Evolutionary conservation across 805 yeast genomes (phyloP).

Genomic region (Barnettozyma siamensis): DNA sequence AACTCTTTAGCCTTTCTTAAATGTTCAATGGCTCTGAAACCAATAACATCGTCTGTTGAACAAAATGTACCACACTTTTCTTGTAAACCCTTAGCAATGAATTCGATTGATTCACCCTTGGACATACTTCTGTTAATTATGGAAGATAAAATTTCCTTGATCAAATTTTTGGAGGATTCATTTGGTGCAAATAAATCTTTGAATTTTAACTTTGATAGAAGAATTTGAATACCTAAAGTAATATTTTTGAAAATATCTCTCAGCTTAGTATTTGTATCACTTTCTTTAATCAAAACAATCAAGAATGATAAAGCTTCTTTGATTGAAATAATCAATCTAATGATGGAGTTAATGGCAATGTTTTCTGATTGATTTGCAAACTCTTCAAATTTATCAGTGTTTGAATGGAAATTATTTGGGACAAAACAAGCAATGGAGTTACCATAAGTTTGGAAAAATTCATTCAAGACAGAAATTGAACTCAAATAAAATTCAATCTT

Average conservation of each 20-base stretch:
- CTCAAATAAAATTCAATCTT: slow-evolving; percentile 68
- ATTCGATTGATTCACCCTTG: slow-evolving; percentile 89
- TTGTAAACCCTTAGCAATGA: slow-evolving; percentile 80
- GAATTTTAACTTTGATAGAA: slow-evolving; percentile 61
- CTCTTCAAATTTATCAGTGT: slow-evolving; percentile 42
- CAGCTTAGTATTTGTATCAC: slow-evolving; percentile 31
- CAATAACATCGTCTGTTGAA: slow-evolving; percentile 86
- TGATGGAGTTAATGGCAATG: slow-evolving; percentile 73
- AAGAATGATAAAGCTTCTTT: slow-evolving; percentile 90
- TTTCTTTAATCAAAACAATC: slow-evolving; percentile 74
- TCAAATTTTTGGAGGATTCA: slow-evolving; percentile 45
- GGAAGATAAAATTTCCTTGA: slow-evolving; percentile 83
- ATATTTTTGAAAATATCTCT: slow-evolving; percentile 67
- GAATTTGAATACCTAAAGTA: slow-evolving; percentile 59
- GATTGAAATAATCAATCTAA: slow-evolving; percentile 67
- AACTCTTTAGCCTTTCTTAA: slow-evolving; percentile 79
- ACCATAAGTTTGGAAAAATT: slow-evolving; percentile 63
- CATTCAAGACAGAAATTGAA: slow-evolving; percentile 61
- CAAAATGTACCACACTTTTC: slow-evolving; percentile 94
- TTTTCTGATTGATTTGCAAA: slow-evolving; percentile 85
- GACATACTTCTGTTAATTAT: slow-evolving; percentile 83
- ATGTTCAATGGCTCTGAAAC: slow-evolving; percentile 91
- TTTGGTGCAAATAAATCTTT: slow-evolving; percentile 73
- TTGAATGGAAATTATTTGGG: slow-evolving; percentile 44
- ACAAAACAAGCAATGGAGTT: slow-evolving; percentile 55